Evolutionary conservation across 1,139 yeast species (phyloP).

Genomic region (Debaryomyces robertsiae): DNA sequence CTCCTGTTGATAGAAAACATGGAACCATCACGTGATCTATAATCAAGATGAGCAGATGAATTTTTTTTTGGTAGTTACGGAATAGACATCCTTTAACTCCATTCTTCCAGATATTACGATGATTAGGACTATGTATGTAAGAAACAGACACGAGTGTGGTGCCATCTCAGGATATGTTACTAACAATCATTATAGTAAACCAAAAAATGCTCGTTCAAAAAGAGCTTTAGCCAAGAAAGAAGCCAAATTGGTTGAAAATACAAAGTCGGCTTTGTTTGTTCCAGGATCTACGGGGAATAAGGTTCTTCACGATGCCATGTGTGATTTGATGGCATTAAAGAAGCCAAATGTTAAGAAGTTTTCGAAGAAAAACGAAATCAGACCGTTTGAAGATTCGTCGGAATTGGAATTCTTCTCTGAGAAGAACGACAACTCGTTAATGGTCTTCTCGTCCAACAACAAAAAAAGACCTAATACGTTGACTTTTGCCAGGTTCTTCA

Average conservation of each 20-base stretch:
- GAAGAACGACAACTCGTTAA: conserved; percentile 85
- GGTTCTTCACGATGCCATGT: conserved; percentile 83
- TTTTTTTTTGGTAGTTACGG: conserved; percentile 6
- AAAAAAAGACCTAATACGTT: conserved; percentile 93
- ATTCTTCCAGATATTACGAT: conserved; percentile 25
- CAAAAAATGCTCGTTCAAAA: conserved; percentile 95
- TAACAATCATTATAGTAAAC: conserved; percentile 37
- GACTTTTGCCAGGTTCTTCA: conserved; percentile 87
- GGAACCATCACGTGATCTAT: conserved; percentile 7
- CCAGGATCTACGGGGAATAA: conserved; percentile 87
- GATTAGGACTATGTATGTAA: conserved; percentile 67
- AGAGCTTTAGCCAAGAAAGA: conserved; percentile 90
- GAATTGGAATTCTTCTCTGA: conserved; percentile 89
- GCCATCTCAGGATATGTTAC: conserved; percentile 3
- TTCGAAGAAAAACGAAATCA: conserved; percentile 80
- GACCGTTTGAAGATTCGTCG: conserved; percentile 92
- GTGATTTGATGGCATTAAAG: conserved; percentile 86
- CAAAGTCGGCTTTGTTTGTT: conserved; percentile 85
- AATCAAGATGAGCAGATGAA: conserved; percentile 9
- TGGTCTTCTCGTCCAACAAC: conserved; percentile 81
- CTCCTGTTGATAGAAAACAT: no score
- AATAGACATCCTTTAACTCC: not conserved
- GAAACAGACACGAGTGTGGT: not conserved
- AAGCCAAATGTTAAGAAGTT: conserved; percentile 91
- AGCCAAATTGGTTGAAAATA: conserved; percentile 86